Base-by-base conservation (phyloP, 495 filamentous ascomycete species). In the Penicillium ochrochloron region DNA sequence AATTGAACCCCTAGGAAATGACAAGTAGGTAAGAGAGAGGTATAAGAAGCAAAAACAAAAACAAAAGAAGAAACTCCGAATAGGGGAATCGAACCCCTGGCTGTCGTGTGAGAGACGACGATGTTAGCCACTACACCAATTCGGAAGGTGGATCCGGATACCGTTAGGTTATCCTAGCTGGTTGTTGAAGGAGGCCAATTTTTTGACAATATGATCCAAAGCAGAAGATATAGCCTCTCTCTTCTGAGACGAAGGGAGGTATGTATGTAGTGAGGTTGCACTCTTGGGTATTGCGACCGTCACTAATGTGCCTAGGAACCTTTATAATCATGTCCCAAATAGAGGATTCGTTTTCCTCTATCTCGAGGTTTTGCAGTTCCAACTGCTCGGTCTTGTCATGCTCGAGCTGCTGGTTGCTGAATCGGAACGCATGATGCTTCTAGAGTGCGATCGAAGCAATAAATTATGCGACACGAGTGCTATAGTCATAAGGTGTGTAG, bases 121-220 rank as follows among this genome's bases (percentile, higher is more conserved):
- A 76, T 78, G 76, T 76, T 77, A 75, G 65, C 76, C 75, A 76
- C 66, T 77, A 78, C 75, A 77, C 76, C 72, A 77, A 72, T 76
- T 75, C 75, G 75, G 73, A 78, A 52, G 29, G 50, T 23, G 10
- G 2, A 51, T 15, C 21, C 46, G 19, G 46, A 23, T 25, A 51
- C 46, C n/a, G 29, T 23, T 51, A 29, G 25, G 46, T 9, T 51
- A 51, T 5, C 25, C 25, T 23, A 2, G 23, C 50, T 29, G 25
- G 50, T n/a, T 25, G 46, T 51, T 53, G 21, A 15, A 15, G 2
- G 15, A 2, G 0, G 50, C 7, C 0, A 25, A 23, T 15, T 4
- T 53, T 53, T 53, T 53, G 50, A 8, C 50, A 4, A 0, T 11
- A 53, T 53, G 23, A 14, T 0, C 50, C 25, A 15, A 10, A 3